Evolutionary conservation across 108 stramenopile species (phyloP), one percentile per base, ranked within the genome.

Genomic region (Cyclotella baltica): DNA sequence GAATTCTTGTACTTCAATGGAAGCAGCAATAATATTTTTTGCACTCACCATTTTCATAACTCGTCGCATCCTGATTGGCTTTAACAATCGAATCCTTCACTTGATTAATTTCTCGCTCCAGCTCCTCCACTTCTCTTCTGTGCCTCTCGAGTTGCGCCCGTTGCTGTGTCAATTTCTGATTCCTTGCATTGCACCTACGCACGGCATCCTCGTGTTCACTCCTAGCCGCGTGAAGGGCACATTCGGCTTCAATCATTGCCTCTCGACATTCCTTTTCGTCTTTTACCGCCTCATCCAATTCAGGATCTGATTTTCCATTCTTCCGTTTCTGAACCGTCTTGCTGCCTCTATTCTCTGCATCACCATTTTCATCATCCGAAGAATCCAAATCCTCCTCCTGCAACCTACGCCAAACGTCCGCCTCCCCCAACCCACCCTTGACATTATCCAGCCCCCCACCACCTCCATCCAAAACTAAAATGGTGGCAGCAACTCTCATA

Each of bases 71-170:
- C 55, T 82, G 81, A 38, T 76, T 82, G 43, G 64, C 75, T 61
- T 72, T 40, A 4, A 76, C 65, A 25, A 67, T 72, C 0, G 65
- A 63, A 38, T 75, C 58, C 37, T 67, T 76, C n/a, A 51, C 27
- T 0, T 18, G 3, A n/a, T 46, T 23, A 16, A 76, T 43, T 59
- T 76, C 75, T 22, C 57, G 70, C 55, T 82, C 75, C 74, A 82
- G 31, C 30, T 82, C 65, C 55, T 61, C 65, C 63, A 82, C 75
- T 66, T 82, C 81, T 37, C 55, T 58, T 31, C 81, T 59, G 53
- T 82, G 81, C 35, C 80, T 73, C 46, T 70, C 73, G 35, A 81
- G 74, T 47, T 81, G 80, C 19, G 80, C 74, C 22, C 80, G 62
- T 40, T 81, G 80, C 70, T 81, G 80, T 37, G 68, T 71, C 43